Evolutionary conservation across 345 rosid species (phyloP).

Genomic region (Lepidium sativum): DNA sequence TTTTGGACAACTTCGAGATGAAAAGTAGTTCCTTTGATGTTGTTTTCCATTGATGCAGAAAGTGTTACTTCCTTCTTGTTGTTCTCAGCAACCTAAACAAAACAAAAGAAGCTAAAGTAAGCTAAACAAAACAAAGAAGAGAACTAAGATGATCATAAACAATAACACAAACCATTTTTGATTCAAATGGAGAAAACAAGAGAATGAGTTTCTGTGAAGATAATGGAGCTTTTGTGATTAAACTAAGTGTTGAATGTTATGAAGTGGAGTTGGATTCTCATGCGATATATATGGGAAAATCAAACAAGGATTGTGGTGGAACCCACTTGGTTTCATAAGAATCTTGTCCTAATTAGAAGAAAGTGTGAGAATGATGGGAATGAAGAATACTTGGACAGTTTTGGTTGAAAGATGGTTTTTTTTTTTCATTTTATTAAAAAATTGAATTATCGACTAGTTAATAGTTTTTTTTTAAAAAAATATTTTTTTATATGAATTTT

Average conservation of each 20-base stretch:
- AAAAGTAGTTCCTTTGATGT: conserved; percentile 28
- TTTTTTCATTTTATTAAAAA: neutral
- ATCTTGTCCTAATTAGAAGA: neutral
- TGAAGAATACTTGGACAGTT: conserved; percentile 19
- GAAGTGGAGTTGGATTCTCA: conserved; percentile 27
- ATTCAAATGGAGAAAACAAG: neutral
- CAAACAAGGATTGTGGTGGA: conserved; percentile 5
- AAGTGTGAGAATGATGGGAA: conserved; percentile 14
- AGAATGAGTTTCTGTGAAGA: neutral
- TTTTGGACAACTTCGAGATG: conserved; percentile 48
- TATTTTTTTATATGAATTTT: neutral
- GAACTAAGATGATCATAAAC: neutral
- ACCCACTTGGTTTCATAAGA: conserved; percentile 5
- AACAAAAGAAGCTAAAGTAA: neutral
- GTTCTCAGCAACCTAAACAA: conserved; percentile 38
- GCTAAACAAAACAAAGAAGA: neutral
- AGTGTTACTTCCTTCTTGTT: conserved; percentile 22
- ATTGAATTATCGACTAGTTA: neutral
- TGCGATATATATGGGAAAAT: conserved; percentile 26
- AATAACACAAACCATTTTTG: conserved; percentile 20
- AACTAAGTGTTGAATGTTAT: conserved; percentile 17
- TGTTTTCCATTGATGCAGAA: conserved; percentile 37
- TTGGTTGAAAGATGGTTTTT: conserved; percentile 5
- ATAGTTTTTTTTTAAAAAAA: neutral
- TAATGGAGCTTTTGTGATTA: too few relatives aligned